Conservation (phyloP, 768 basidiomycete species). For the Amanita pallidorosea region DNA sequence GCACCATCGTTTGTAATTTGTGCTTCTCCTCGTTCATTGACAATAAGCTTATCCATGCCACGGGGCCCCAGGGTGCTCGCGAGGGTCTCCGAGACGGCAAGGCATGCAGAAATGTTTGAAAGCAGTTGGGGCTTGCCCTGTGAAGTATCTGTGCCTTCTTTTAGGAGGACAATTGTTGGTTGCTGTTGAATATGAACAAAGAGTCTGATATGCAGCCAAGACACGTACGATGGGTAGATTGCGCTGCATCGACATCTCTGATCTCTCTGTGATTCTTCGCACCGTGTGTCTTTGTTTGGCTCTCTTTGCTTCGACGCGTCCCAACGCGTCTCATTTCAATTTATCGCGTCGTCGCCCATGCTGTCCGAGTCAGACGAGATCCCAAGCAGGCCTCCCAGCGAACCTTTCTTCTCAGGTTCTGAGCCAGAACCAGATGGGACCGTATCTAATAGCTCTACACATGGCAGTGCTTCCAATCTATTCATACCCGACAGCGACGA, state of each 20-base stretch:
- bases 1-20: constrained; percentile 99
- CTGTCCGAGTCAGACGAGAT: constrained; percentile 17
- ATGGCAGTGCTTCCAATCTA: constrained; percentile 13
- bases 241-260: constrained; percentile 62
- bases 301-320: constrained; percentile 24
- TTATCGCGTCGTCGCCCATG: constrained; percentile 5
- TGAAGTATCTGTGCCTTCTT: constrained; percentile 93
- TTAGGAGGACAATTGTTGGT: constrained; percentile 94
- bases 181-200: constrained; percentile 41
- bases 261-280: constrained; percentile 11
- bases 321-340: constrained; percentile 14
- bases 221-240: constrained; percentile 61
- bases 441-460: not conserved
- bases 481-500: constrained; percentile 27
- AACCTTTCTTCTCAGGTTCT: constrained; percentile 51
- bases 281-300: not conserved
- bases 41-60: constrained; percentile 98
- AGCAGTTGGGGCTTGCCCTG: constrained; percentile 89
- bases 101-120: constrained; percentile 94
- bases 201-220: not conserved
- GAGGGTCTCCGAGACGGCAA: constrained; percentile 86
- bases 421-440: constrained; percentile 35
- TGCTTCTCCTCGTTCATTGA: constrained; percentile 86
- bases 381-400: constrained; percentile 20
- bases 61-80: constrained; percentile 94